Conservation (phyloP, 1,284 basidiomycete genomes). For the Apiotrichum laibachii region DNA sequence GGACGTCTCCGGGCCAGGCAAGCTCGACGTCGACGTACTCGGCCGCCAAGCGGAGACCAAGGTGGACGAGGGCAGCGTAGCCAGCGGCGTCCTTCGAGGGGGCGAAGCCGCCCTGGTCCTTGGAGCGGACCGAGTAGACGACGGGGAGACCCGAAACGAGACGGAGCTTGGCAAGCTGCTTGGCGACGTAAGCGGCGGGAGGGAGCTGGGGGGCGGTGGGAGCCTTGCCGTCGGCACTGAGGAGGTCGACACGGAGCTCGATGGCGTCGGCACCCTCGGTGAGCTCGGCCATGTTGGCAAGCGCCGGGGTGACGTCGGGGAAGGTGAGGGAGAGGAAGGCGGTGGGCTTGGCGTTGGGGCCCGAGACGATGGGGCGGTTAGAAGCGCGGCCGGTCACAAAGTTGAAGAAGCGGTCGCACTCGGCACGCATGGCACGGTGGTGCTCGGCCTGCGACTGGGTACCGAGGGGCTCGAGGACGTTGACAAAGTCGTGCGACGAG, state of each 20-base stretch:
- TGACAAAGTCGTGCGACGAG: conserved; percentile 79
- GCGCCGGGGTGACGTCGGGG: conserved; percentile 73
- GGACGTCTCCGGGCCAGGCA: conserved; percentile 64
- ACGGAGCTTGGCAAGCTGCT: conserved; percentile 77
- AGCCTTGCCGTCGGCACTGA: conserved; percentile 58
- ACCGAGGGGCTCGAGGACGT: conserved; percentile 52
- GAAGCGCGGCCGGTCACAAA: conserved; percentile 75
- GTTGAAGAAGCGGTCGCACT: conserved; percentile 67
- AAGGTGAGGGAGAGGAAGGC: conserved; percentile 93
- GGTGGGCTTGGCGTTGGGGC: conserved; percentile 60
- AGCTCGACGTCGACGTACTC: conserved; percentile 95
- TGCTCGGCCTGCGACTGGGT: conserved; percentile 39
- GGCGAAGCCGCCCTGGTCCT: conserved; percentile 86
- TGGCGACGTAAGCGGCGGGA: conserved; percentile 68
- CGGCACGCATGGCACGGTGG: conserved; percentile 39
- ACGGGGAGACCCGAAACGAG: conserved; percentile 77
- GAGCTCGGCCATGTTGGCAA: conserved; percentile 68
- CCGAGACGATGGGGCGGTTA: conserved; percentile 57
- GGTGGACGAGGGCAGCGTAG: conserved; percentile 71
- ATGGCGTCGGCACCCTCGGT: conserved; percentile 85
- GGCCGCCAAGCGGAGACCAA: conserved; percentile 77
- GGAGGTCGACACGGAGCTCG: conserved; percentile 88
- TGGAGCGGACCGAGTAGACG: conserved; percentile 86
- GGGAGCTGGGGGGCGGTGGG: conserved; percentile 61
- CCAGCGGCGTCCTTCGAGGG: conserved; percentile 73